phyloP scores from a whole-genome alignment of 306 rosid species.

The Prunus mira region DNA sequence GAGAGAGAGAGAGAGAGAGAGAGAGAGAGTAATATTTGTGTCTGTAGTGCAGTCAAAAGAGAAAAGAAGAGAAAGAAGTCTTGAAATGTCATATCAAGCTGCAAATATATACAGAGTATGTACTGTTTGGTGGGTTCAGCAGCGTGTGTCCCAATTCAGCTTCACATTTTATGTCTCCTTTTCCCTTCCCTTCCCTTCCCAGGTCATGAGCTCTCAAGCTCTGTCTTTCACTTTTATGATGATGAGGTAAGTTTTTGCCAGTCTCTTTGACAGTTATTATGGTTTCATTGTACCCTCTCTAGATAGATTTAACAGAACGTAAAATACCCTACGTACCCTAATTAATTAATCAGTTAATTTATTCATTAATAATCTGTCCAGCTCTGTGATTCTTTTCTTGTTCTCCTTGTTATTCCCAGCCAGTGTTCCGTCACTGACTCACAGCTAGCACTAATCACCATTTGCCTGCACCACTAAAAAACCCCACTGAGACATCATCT shows the following conservation, averaged over 20 bases:
- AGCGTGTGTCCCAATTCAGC: slow-evolving; percentile 20
- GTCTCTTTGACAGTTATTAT: slow-evolving; percentile 6
- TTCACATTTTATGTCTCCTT: slow-evolving; percentile 7
- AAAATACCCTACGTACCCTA: background rate
- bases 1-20: slow-evolving; percentile 4
- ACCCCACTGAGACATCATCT: slow-evolving; percentile 32
- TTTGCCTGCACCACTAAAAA: slow-evolving; percentile 23
- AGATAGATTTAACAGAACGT: background rate
- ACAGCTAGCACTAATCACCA: slow-evolving; percentile 30
- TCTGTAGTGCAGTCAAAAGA: slow-evolving; percentile 6
- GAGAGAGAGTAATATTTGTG: background rate
- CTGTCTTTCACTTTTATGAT: slow-evolving; percentile 1
- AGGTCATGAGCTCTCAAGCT: background rate
- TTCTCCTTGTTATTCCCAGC: slow-evolving; percentile 18
- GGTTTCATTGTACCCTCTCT: background rate
- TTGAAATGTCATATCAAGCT: slow-evolving; percentile 69
- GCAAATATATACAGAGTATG: slow-evolving; percentile 35
- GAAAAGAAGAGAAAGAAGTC: background rate
- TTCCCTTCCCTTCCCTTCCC: background rate
- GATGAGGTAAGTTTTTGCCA: slow-evolving; percentile 1
- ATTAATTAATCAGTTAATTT: background rate
- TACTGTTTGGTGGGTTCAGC: slow-evolving; percentile 39
- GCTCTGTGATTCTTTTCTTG: slow-evolving; percentile 3
- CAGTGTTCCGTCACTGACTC: slow-evolving; percentile 32
- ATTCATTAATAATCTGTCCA: background rate